A percentile compares a stretch with the other conserved stretches of the same genome.
Conservation (phyloP, 345 rosid species). For the Alliaria petiolata region DNA sequence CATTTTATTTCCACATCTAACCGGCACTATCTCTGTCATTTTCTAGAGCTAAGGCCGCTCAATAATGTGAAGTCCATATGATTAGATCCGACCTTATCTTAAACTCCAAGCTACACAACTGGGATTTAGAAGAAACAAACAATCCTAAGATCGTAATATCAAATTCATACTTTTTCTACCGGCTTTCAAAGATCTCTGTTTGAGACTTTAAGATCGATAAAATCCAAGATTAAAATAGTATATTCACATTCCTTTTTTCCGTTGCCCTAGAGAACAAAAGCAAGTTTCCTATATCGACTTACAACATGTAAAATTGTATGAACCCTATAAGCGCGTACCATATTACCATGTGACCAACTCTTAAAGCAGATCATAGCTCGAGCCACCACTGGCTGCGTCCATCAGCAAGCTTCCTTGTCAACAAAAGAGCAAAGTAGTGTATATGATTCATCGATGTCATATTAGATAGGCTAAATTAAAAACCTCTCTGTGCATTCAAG, state of each 20-base stretch:
- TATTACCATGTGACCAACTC: background rate
- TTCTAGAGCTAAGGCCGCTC: background rate
- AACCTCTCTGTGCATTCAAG: background rate
- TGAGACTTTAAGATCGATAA: background rate
- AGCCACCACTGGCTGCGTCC: conserved; percentile 17
- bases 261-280: conserved; percentile 1
- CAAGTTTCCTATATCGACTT: conserved; percentile 13
- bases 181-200: background rate
- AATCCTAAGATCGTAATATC: background rate
- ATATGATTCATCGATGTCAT: background rate
- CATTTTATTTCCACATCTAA: no score
- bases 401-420: conserved; percentile 20
- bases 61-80: background rate
- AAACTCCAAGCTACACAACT: background rate
- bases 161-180: background rate
- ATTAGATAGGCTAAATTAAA: background rate
- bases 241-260: conserved; percentile 6
- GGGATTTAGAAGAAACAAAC: background rate
- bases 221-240: background rate
- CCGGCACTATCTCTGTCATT: no score
- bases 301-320: conserved; percentile 1
- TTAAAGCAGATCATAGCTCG: conserved; percentile 7
- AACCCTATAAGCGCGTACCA: conserved; percentile 15
- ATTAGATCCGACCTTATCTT: conserved; percentile 10
- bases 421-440: background rate